Percentiles rank a stretch among this genome's conserved stretches.
Evolutionary conservation across 2,329 filamentous ascomycete species (phyloP).

Genomic region (Lachnellula hyalina): DNA sequence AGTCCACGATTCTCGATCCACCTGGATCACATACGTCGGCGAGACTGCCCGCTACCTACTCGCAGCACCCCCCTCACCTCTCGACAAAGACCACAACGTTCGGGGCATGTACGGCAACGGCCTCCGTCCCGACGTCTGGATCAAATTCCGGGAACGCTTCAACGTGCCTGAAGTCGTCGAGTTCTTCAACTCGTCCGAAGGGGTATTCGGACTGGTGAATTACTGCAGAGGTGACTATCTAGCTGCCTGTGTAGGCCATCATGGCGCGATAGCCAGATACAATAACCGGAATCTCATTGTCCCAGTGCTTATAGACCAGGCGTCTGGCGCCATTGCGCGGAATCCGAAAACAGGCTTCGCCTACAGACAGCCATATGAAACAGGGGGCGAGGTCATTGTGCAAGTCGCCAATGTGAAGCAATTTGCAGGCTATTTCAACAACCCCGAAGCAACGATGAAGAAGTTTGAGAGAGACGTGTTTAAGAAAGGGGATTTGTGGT

Average conservation of each 20-base stretch:
- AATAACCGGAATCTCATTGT: constrained; percentile 50
- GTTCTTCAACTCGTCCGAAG: constrained; percentile 76
- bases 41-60: constrained; percentile 72
- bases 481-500: constrained; percentile 62
- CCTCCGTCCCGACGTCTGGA: constrained; percentile 64
- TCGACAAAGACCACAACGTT: constrained; percentile 54
- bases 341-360: constrained; percentile 66
- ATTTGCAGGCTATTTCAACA: constrained; percentile 66
- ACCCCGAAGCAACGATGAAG: constrained; percentile 59
- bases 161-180: constrained; percentile 59
- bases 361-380: constrained; percentile 54
- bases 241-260: constrained; percentile 62
- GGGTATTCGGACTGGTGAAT: constrained; percentile 59
- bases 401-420: constrained; percentile 46
- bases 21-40: constrained; percentile 71
- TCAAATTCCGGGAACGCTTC: constrained; percentile 57
- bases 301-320: constrained; percentile 63
- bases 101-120: constrained; percentile 61
- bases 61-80: constrained; percentile 57
- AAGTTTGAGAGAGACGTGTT: constrained; percentile 63
- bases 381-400: constrained; percentile 74
- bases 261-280: constrained; percentile 56
- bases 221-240: constrained; percentile 56
- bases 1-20: constrained; percentile 60
- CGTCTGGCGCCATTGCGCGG: constrained; percentile 60